phyloP scores from a whole-genome alignment of 202 grass and related monocot species.

The Zizania palustris region DNA sequence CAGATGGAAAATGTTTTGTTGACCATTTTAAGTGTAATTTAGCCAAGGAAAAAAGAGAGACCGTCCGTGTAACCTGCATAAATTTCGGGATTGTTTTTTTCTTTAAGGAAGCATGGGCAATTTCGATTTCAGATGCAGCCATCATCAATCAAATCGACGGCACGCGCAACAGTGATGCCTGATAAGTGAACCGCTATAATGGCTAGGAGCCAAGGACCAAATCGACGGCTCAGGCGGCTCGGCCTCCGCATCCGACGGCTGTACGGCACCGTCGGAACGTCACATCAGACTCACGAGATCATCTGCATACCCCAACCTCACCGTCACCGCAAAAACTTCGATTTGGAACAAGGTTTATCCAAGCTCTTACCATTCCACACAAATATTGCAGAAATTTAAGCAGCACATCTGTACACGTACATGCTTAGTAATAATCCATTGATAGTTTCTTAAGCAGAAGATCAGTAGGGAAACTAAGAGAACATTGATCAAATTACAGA shows the following conservation, averaged over 20 bases:
- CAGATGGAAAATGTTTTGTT: background rate
- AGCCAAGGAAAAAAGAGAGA: background rate
- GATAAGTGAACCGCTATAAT: background rate
- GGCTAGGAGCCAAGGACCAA: no score
- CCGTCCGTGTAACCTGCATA: no score
- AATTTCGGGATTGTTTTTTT: no score
- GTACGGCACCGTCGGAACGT: no score
- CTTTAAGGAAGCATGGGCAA: background rate
- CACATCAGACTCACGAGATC: no score
- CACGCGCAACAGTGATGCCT: constrained; percentile 27
- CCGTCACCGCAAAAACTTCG: background rate
- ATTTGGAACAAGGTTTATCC: background rate
- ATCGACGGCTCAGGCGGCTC: no score
- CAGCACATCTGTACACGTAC: constrained; percentile 10
- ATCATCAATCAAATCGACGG: background rate
- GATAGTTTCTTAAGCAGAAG: background rate
- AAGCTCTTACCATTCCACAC: background rate
- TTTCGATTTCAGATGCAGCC: background rate
- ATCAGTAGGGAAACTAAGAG: background rate
- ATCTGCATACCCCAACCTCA: background rate
- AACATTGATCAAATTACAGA: constrained; percentile 29
- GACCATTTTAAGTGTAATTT: background rate
- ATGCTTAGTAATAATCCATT: constrained; percentile 4
- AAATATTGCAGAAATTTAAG: background rate
- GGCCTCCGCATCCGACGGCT: no score